These are phyloP conservation scores for Spencermartinsiella europaea DNA, from an alignment of 805 yeast species.

Conservation along the genomic window DNA sequence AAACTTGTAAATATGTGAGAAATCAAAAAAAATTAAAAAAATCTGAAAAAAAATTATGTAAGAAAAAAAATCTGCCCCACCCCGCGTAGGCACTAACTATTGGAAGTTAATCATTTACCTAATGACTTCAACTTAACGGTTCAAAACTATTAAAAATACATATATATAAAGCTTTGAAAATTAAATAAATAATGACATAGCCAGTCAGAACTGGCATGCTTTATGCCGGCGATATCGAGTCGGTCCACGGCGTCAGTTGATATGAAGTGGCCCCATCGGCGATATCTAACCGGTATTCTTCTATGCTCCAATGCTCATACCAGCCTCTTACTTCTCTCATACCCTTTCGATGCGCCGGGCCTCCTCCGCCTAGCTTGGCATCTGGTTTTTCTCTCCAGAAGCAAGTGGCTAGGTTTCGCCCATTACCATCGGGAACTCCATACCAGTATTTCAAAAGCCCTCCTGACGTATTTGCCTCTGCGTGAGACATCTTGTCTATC, in stretches of 20 bases:
- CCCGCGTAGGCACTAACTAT: too few species aligned
- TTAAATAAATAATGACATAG: too few species aligned
- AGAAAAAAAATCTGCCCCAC: background rate
- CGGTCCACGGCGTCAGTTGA: background rate
- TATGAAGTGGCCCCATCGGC: slow-evolving; percentile 14
- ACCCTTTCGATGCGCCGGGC: slow-evolving; percentile 32
- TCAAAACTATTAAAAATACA: too few species aligned
- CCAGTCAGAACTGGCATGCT: too few species aligned
- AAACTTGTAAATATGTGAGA: background rate
- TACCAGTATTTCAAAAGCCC: slow-evolving; percentile 39
- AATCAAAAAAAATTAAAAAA: background rate
- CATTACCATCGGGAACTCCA: slow-evolving; percentile 35
- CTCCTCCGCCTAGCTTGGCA: slow-evolving; percentile 35
- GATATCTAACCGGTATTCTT: slow-evolving; percentile 29
- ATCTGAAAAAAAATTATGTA: slow-evolving; percentile 1
- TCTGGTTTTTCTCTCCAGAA: slow-evolving; percentile 33
- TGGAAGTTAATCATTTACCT: too few species aligned
- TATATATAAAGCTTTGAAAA: too few species aligned
- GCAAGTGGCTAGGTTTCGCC: slow-evolving; percentile 38
- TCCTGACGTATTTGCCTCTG: slow-evolving; percentile 35
- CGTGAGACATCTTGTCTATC: slow-evolving; percentile 34
- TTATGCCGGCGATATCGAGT: too few species aligned
- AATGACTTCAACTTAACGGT: too few species aligned
- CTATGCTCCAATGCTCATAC: slow-evolving; percentile 36
- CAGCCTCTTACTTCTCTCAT: slow-evolving; percentile 31